A percentile compares a stretch with the other conserved stretches of the same genome.
Conservation (phyloP, 129 eudicot species). For the Arctium lappa region DNA sequence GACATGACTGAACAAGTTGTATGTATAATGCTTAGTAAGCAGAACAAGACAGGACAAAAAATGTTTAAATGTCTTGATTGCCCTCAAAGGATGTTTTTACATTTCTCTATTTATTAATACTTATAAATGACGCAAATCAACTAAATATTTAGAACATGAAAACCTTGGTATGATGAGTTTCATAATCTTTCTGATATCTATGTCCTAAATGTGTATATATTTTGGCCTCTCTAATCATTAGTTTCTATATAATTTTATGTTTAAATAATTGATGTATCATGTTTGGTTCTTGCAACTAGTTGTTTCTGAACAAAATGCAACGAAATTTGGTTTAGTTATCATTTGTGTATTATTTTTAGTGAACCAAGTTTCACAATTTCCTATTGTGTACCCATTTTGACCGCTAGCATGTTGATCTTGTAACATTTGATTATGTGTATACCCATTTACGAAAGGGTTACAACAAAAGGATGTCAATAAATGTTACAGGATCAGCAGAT, state of each 20-base stretch:
- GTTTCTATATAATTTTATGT: neutral
- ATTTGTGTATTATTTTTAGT: too few relatives aligned
- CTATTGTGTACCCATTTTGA: neutral
- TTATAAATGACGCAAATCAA: neutral
- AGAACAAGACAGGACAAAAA: neutral
- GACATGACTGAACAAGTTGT: neutral
- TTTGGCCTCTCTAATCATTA: neutral
- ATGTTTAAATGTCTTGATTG: neutral
- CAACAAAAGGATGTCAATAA: neutral
- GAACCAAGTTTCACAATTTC: neutral
- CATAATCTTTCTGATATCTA: neutral
- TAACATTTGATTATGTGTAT: neutral
- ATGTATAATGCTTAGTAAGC: neutral
- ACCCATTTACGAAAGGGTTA: neutral
- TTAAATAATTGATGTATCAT: too few relatives aligned
- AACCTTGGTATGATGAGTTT: neutral
- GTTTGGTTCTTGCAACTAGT: neutral
- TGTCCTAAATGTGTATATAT: neutral
- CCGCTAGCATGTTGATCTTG: neutral
- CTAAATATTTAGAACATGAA: neutral
- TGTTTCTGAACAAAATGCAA: neutral
- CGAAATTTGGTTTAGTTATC: neutral
- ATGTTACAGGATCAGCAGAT: neutral
- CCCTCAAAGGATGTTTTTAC: neutral
- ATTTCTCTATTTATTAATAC: neutral